These are phyloP conservation scores for Nicotiana otophora DNA, from an alignment of 257 asterid genomes.

Conservation along the genomic window DNA sequence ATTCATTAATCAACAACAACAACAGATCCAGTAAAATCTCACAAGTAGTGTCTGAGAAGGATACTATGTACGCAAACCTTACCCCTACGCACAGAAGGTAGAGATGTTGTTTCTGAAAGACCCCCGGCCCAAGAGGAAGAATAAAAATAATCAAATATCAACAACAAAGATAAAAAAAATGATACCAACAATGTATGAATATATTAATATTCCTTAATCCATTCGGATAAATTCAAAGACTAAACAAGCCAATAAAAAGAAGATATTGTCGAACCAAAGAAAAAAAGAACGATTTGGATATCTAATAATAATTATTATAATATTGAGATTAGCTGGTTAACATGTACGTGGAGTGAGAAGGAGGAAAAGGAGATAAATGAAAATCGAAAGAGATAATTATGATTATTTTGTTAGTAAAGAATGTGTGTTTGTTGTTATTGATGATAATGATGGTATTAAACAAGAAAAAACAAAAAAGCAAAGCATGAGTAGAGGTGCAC, in stretches of 20 bases:
- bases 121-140: too few relatives aligned
- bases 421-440: not conserved
- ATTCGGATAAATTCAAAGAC: not conserved
- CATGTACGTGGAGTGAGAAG: not conserved
- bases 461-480: not conserved
- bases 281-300: not conserved
- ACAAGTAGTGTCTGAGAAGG: too few relatives aligned
- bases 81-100: too few relatives aligned
- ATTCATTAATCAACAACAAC: not conserved
- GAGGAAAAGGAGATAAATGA: not conserved
- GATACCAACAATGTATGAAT: too few relatives aligned
- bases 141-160: too few relatives aligned
- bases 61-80: too few relatives aligned
- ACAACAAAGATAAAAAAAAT: too few relatives aligned
- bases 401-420: not conserved
- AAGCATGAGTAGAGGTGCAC: constrained; percentile 15
- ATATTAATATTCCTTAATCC: not conserved
- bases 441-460: constrained; percentile 1
- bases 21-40: too few relatives aligned
- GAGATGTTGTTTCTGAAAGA: too few relatives aligned
- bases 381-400: not conserved
- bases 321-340: not conserved
- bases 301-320: not conserved
- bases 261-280: not conserved
- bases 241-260: constrained; percentile 1